These are phyloP conservation scores for Fusarium drepaniforme DNA, from an alignment of 2,329 filamentous ascomycete species.

Conservation along the genomic window DNA sequence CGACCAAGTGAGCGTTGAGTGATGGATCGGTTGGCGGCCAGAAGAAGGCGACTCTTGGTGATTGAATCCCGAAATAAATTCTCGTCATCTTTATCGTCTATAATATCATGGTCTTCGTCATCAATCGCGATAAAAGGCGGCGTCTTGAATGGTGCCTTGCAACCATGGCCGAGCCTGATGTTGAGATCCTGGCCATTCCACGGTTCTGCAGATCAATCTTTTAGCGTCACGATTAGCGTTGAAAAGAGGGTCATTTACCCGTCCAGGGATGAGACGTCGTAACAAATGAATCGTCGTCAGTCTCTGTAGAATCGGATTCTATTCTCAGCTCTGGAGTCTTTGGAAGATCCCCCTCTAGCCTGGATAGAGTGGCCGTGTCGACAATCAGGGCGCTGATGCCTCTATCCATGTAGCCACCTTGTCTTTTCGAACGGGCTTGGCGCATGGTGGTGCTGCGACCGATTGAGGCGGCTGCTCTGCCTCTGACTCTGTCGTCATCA, in stretches of 20 bases:
- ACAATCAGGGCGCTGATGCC: not conserved
- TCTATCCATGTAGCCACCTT: not conserved
- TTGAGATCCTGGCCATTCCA: constrained; percentile 1
- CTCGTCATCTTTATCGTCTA: not conserved
- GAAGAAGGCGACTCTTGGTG: not conserved
- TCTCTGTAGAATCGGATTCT: not conserved
- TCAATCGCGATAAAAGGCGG: not conserved
- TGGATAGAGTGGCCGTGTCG: not conserved
- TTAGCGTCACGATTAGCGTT: not conserved
- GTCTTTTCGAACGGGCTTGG: not conserved
- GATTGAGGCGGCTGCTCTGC: not conserved
- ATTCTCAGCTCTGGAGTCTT: not conserved
- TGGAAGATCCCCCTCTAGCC: not conserved
- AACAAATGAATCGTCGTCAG: not conserved
- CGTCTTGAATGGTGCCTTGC: not conserved
- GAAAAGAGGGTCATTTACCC: not conserved
- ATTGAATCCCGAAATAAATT: not conserved
- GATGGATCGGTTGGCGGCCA: not conserved
- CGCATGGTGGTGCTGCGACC: not conserved
- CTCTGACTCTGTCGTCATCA: not conserved
- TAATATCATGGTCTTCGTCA: not conserved
- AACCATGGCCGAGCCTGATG: not conserved
- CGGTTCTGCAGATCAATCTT: not conserved
- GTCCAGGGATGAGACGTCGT: not conserved
- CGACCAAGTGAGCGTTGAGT: not conserved